phyloP scores from a whole-genome alignment of 768 basidiomycete species.

The Calocybe cyanea region DNA sequence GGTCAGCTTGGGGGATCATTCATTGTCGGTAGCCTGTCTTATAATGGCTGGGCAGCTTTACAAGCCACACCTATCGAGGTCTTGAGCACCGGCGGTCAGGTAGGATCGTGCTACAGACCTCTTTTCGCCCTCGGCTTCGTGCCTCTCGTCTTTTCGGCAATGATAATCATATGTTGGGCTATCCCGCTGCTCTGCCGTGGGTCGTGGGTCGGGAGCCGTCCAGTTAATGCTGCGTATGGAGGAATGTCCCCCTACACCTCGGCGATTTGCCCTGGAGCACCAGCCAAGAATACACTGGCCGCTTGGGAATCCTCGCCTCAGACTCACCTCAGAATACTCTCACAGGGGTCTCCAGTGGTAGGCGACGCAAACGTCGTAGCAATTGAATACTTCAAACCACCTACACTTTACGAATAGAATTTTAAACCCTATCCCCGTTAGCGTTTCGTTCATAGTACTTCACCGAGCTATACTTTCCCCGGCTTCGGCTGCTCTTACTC shows the following conservation, averaged over 20 bases:
- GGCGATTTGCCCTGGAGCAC: constrained; percentile 6
- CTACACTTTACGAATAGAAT: neutral
- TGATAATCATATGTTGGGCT: constrained; percentile 9
- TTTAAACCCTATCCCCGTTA: no score
- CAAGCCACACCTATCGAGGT: constrained; percentile 9
- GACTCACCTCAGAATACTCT: constrained; percentile 8
- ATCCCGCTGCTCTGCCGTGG: neutral
- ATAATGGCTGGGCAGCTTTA: constrained; percentile 18
- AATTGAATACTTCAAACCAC: constrained; percentile 6
- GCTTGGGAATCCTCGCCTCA: constrained; percentile 12
- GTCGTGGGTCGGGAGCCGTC: neutral
- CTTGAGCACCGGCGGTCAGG: constrained; percentile 15
- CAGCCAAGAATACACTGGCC: constrained; percentile 7
- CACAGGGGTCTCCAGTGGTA: constrained; percentile 7
- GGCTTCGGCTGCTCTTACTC: no score
- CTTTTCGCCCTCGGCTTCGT: constrained; percentile 14
- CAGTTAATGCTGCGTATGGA: constrained; percentile 9
- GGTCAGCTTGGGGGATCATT: constrained; percentile 17
- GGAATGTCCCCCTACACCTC: constrained; percentile 8
- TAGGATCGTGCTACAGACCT: constrained; percentile 14
- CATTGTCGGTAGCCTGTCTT: constrained; percentile 10
- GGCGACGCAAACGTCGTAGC: constrained; percentile 9
- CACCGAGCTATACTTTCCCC: no score
- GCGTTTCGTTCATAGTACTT: no score
- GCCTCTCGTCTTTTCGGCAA: constrained; percentile 14